These are phyloP conservation scores for Cryptosporidium xiaoi DNA, from an alignment of 169 alveolate genomes.

Conservation along the genomic window DNA sequence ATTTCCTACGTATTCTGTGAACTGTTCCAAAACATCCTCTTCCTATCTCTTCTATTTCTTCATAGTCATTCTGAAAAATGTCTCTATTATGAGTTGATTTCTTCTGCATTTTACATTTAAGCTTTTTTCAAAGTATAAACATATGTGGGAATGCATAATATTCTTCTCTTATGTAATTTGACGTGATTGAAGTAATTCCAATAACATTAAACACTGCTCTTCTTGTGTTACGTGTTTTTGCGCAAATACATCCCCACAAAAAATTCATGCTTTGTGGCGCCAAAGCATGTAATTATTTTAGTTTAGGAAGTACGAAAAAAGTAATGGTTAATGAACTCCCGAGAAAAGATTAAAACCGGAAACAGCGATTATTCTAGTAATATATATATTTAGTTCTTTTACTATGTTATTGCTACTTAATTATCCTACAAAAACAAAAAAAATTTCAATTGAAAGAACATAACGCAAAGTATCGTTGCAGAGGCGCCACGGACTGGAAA, in stretches of 20 bases:
- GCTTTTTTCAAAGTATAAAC: not conserved
- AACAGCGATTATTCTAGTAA: too few relatives aligned
- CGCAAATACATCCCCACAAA: not conserved
- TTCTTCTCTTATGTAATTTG: not conserved
- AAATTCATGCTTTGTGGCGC: not conserved
- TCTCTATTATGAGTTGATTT: constrained; percentile 1
- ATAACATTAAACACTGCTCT: too few relatives aligned
- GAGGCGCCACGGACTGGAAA: constrained; percentile 21
- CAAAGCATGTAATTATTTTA: too few relatives aligned
- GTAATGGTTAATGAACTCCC: too few relatives aligned
- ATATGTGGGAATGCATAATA: not conserved
- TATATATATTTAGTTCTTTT: too few relatives aligned
- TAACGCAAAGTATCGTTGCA: constrained; percentile 45
- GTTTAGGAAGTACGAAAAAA: too few relatives aligned
- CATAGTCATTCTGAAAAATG: constrained; percentile 80
- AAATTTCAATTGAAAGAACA: constrained; percentile 1
- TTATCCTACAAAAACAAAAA: too few relatives aligned
- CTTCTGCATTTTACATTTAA: constrained; percentile 22
- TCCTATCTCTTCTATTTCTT: constrained; percentile 82
- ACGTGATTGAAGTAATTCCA: not conserved
- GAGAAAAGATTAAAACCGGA: too few relatives aligned
- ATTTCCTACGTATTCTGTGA: constrained; percentile 82
- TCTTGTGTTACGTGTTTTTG: not conserved
- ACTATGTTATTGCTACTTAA: too few relatives aligned
- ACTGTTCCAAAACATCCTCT: constrained; percentile 90